These are phyloP conservation scores for Xylaria digitata DNA, from an alignment of 2,329 filamentous ascomycete genomes.

Conservation along the genomic window DNA sequence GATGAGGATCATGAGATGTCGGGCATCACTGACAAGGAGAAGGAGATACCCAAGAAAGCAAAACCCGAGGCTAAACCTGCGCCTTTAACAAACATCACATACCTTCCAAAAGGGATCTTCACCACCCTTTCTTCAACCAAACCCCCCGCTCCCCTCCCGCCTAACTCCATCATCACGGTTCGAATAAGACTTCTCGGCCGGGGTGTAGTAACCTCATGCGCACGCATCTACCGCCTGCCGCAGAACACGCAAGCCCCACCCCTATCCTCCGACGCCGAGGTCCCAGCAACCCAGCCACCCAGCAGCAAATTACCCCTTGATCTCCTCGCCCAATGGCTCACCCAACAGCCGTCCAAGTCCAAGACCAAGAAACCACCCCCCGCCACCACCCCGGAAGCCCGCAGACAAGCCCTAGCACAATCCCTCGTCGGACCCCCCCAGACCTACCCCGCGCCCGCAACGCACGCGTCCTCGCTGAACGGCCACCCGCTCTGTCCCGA, in stretches of 20 bases:
- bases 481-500: conserved; percentile 76
- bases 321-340: conserved; percentile 78
- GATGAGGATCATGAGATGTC: conserved; percentile 28
- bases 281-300: conserved; percentile 56
- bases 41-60: conserved; percentile 11
- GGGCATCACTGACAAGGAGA: conserved; percentile 7
- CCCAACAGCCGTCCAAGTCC: conserved; percentile 52
- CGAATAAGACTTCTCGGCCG: conserved; percentile 74
- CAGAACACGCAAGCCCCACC: conserved; percentile 1
- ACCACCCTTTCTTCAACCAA: conserved; percentile 47
- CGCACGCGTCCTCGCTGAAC: conserved; percentile 55
- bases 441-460: conserved; percentile 52
- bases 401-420: conserved; percentile 59
- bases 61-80: conserved; percentile 19
- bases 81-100: conserved; percentile 48
- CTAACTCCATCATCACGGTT: conserved; percentile 66
- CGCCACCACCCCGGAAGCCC: conserved; percentile 48
- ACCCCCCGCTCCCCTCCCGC: conserved; percentile 45
- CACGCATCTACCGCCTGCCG: conserved; percentile 90
- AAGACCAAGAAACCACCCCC: conserved; percentile 30
- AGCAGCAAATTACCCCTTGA: conserved; percentile 55
- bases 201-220: conserved; percentile 76
- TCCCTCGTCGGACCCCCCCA: conserved; percentile 56
- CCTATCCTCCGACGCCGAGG: conserved; percentile 52
- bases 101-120: conserved; percentile 55